Evolutionary conservation across 345 rosid species (phyloP).

Genomic region (Stellera chamaejasme): DNA sequence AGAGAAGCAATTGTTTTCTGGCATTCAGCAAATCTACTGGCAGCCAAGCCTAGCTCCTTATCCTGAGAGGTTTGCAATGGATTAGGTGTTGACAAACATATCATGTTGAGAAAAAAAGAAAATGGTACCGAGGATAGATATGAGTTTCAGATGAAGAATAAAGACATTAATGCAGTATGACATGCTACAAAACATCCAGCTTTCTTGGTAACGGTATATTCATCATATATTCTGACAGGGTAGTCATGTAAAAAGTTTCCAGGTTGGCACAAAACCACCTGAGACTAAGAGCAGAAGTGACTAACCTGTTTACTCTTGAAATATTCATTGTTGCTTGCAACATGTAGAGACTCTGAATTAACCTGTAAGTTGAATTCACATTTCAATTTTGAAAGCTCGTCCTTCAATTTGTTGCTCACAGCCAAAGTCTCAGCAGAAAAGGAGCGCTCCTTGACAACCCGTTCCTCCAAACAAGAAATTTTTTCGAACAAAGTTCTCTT

Average conservation of each 20-base stretch:
- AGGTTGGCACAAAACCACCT: no score
- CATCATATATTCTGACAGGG: no score
- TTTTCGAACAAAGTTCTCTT: neutral
- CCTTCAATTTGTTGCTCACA: constrained; percentile 37
- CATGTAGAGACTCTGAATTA: constrained; percentile 22
- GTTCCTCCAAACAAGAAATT: constrained; percentile 8
- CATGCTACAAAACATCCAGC: no score
- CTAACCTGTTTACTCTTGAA: constrained; percentile 60
- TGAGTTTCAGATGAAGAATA: no score
- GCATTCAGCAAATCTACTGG: constrained; percentile 71
- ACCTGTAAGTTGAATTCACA: constrained; percentile 30
- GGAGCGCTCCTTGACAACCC: constrained; percentile 24
- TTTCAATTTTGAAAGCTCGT: constrained; percentile 48
- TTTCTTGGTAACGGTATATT: no score
- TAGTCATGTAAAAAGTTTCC: no score
- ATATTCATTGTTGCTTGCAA: constrained; percentile 28
- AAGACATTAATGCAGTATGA: no score
- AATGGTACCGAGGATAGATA: no score
- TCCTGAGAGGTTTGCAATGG: constrained; percentile 30
- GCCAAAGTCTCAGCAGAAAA: constrained; percentile 19
- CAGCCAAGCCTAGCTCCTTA: constrained; percentile 59
- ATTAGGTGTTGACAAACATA: no score
- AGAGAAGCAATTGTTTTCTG: constrained; percentile 81
- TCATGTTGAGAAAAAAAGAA: no score
- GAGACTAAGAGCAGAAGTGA: neutral